Percentiles rank a stretch among this genome's conserved stretches.
Evolutionary conservation across 1,284 basidiomycete species (phyloP).

Genomic region (Apiotrichum laibachii): DNA sequence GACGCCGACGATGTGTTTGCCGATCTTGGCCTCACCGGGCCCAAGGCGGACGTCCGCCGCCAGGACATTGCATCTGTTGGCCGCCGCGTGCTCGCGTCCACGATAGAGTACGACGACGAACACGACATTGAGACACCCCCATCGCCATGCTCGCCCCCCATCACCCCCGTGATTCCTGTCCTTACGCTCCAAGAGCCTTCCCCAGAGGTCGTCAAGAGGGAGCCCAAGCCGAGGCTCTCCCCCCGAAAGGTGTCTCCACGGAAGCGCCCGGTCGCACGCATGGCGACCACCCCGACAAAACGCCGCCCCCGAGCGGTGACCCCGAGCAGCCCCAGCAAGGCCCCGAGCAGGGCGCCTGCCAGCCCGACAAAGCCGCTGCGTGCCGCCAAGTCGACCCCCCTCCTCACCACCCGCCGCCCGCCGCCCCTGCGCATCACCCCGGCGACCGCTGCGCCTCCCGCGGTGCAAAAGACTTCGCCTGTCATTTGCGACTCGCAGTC

Average conservation of each 20-base stretch:
- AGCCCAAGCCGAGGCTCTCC: no score
- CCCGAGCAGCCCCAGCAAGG: background rate
- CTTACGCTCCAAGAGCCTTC: background rate
- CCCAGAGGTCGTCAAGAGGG: background rate
- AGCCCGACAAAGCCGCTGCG: background rate
- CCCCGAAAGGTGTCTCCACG: no score
- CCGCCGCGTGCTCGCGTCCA: constrained; percentile 21
- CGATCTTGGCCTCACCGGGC: constrained; percentile 5
- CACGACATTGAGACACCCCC: constrained; percentile 7
- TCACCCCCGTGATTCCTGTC: background rate
- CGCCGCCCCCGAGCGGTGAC: constrained; percentile 3
- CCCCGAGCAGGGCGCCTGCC: constrained; percentile 5
- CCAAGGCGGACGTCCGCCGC: constrained; percentile 16
- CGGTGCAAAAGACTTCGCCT: constrained; percentile 27
- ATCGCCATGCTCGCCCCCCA: background rate
- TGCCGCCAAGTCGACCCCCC: constrained; percentile 13
- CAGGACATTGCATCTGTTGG: constrained; percentile 13
- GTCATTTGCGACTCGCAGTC: constrained; percentile 48
- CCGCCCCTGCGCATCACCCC: constrained; percentile 29
- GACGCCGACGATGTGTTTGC: constrained; percentile 12
- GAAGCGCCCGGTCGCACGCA: no score
- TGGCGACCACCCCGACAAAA: background rate
- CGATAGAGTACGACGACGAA: constrained; percentile 22
- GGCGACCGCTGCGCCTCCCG: constrained; percentile 34
- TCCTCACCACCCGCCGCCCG: constrained; percentile 8